Base-by-base conservation (phyloP, 768 basidiomycete genomes). In the Russula ochroleuca region DNA sequence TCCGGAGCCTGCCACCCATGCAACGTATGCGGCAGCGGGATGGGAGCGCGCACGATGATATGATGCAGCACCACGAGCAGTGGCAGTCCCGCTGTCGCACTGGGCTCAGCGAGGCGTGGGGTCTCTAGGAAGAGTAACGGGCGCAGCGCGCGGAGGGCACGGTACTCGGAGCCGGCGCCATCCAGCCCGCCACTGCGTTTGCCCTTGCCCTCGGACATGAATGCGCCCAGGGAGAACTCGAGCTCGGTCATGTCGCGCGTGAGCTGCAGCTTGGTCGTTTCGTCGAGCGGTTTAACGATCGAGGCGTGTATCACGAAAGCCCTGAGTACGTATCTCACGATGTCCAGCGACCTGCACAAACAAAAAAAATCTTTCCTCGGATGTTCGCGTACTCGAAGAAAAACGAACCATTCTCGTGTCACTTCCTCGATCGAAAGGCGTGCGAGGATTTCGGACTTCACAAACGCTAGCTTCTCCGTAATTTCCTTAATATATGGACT, bases 1-100 rank as follows among this genome's bases (percentile, higher is more conserved):
- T 98, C 97, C 4, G 88, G 82, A 72, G 98, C 94, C 62, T 91
- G 88, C 96, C 97, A 98, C 0, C 90, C 88, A 71, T 98, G 94
- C 60, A 94, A 74, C 54, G 83, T 81, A 72, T 99, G 93, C 11
- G 97, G 96, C 43, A 98, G 80, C 6, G 89, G 83, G 59, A 92
- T 80, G 0, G 90, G 87, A 2, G 92, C 92, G 11, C 92, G 86
- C 28, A 98, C 94, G 38, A 97, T 80, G 69, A 97, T 88, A 67
- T 97, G 88, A 71, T 98, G 95, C 17, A 98, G 77, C 17, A 98
- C 88, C 68, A 97, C 84, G 23, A 98, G 80, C 6, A 92, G 85
- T 1, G 94, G 86, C n/a, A 98, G 79, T 6, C 90, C 91, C 5
- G 77, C 75, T 0, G 94, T 97, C 53, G 83, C 80, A 28, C 80